Evolutionary conservation across 148 eudicot species (phyloP), one percentile per base, ranked within the genome.

Genomic region (Simmondsia chinensis): DNA sequence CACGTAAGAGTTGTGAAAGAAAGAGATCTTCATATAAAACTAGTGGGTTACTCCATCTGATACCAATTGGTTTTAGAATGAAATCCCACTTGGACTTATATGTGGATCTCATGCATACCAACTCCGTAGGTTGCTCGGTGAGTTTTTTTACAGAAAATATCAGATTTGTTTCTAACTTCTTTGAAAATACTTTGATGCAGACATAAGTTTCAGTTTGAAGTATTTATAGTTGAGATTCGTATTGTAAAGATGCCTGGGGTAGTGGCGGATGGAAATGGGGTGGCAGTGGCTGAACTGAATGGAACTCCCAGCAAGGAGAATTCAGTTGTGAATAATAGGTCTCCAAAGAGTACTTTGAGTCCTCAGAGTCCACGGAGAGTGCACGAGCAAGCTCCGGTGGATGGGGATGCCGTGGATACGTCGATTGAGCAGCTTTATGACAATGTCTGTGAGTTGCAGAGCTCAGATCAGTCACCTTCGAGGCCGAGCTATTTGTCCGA

Each of bases 381-480:
- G 31, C 63, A 43, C 1, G 68, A 24, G 19, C 74, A 60, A 37
- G 60, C 47, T 33, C 57, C 56, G 9, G 64, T 44, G 40, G 65
- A 65, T 33, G 75, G 26, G 46, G 77, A 46, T 23, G 76, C 34
- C 21, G 32, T 68, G 28, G 96, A 86, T 27, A 69, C 95, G 25
- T 85, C 99, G 9, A 93, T 93, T 52, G 89, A 93, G 46, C 86
- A 93, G 33, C 96, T 93, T 45, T 93, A 79, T 48, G 84, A 86
- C 50, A 93, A 93, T 59, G 94, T 93, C 3, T 93, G 89, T 69
- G 99, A 93, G 61, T 82, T 93, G 94, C 89, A 86, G 69, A 93
- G 99, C 39, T 93, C 99, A 30, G 96, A 93, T 64, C 95, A 82
- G 33, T 93, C 99, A 14, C 96, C 94, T 8, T 93, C 99, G 2